These are phyloP conservation scores for Penicillium taxi DNA, from an alignment of 495 filamentous ascomycete species.

Conservation along the genomic window DNA sequence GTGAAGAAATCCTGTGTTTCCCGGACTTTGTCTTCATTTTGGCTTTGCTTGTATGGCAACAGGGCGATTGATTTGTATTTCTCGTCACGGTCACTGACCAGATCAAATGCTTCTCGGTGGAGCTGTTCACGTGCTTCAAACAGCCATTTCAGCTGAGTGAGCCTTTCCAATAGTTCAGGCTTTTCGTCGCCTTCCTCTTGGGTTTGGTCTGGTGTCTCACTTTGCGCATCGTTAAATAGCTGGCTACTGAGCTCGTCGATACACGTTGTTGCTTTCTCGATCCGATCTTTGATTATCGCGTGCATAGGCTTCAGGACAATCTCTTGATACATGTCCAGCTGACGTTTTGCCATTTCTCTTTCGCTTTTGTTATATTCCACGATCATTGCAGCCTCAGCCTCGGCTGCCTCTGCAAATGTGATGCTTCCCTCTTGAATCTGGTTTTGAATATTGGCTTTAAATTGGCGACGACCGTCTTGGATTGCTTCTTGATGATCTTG, in stretches of 20 bases:
- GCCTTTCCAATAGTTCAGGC: slow-evolving; percentile 85
- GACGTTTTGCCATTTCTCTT: slow-evolving; percentile 56
- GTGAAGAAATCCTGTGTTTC: slow-evolving; percentile 75
- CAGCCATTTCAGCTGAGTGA: slow-evolving; percentile 94
- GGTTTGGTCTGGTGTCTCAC: slow-evolving; percentile 65
- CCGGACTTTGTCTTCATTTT: slow-evolving; percentile 62
- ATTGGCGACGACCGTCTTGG: slow-evolving; percentile 41
- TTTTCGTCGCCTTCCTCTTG: slow-evolving; percentile 95
- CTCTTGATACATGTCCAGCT: slow-evolving; percentile 71
- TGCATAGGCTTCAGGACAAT: slow-evolving; percentile 71
- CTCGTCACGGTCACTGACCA: slow-evolving; percentile 75
- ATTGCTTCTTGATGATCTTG: slow-evolving; percentile 34
- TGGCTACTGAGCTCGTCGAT: slow-evolving; percentile 63
- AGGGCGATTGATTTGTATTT: slow-evolving; percentile 76
- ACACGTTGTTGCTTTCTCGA: slow-evolving; percentile 52
- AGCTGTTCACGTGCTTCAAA: slow-evolving; percentile 87
- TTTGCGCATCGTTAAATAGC: slow-evolving; percentile 65
- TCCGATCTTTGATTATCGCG: slow-evolving; percentile 57
- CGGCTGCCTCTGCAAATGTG: slow-evolving; percentile 70
- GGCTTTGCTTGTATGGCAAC: slow-evolving; percentile 65
- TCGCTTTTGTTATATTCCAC: slow-evolving; percentile 52
- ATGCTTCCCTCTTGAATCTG: slow-evolving; percentile 69
- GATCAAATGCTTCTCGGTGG: slow-evolving; percentile 72
- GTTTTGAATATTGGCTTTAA: slow-evolving; percentile 58
- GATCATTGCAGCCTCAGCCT: slow-evolving; percentile 60